Base-by-base conservation (phyloP, 169 alveolate species). In the Perkinsus olseni region DNA sequence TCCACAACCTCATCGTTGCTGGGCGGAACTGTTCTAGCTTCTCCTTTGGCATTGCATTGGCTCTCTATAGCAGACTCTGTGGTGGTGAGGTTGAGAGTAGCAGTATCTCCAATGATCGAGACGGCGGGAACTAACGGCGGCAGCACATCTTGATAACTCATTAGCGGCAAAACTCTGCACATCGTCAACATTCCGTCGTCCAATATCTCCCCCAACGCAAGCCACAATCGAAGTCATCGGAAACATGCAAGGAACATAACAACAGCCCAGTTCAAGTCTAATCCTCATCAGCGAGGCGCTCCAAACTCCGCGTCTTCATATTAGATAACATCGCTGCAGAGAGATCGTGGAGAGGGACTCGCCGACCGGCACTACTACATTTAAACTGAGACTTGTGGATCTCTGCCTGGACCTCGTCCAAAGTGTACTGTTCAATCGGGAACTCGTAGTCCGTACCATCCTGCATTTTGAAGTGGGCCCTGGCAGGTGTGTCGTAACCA, bases 81-180 rank as follows among this genome's bases (percentile, higher is more conserved):
- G 82, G 31, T 62, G 34, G 13, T 62, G 34, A 1, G 1, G 34
- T 0, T 24, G 17, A 24, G 8, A 62, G 82, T 28, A 62, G 82
- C 82, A 62, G 31, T 0, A 28, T 28, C 82, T 62, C 17, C 82
- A 28, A 62, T 62, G 82, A 62, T 24, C 31, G 82, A 24, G 82
- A 24, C 82, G 82, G 82, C 82, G 82, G 82, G 82, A 62, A 62
- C 82, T 62, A 62, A 62, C 82, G 82, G 82, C 82, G 82, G 82
- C 31, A 62, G 82, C 82, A 62, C 82, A 62, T 62, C 82, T 62
- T 62, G 82, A 62, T 0, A 28, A 62, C 82, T 62, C 82, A 62
- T 62, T 62, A 62, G 82, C 82, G 34, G 82, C 82, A 62, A 62
- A 24, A 62, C 82, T 62, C 82, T 62, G 82, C 28, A 62, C 37